Evolutionary conservation across 306 rosid genomes (phyloP).

Genomic region (Rosa multiflora): DNA sequence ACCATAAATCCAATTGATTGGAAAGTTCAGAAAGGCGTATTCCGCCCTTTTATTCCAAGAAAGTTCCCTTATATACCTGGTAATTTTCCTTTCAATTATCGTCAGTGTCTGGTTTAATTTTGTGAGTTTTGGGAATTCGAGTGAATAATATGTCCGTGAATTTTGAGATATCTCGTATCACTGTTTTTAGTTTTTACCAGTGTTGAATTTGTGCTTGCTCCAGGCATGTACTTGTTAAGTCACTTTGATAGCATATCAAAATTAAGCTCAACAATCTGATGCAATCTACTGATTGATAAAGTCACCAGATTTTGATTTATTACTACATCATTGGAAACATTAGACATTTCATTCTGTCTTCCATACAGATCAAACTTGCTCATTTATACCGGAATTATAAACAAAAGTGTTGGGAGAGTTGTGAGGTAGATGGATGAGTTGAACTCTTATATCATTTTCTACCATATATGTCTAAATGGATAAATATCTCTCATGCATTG

Average conservation of each 20-base stretch:
- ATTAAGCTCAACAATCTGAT: not conserved
- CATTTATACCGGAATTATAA: not conserved
- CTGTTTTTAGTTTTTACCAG: not conserved
- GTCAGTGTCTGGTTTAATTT: not conserved
- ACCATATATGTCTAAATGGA: not conserved
- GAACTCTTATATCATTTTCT: not conserved
- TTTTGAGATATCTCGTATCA: not conserved
- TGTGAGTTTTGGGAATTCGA: not conserved
- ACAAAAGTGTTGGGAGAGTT: not conserved
- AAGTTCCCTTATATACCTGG: conserved; percentile 72
- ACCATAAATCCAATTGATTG: conserved; percentile 74
- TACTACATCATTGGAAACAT: not conserved
- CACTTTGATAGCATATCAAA: not conserved
- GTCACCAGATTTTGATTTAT: not conserved
- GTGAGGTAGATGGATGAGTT: not conserved
- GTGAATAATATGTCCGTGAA: not conserved
- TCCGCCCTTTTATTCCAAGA: conserved; percentile 56
- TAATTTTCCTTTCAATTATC: conserved; percentile 25
- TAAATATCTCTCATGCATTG: not conserved
- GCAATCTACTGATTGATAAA: not conserved
- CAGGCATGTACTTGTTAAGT: not conserved
- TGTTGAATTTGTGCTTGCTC: not conserved
- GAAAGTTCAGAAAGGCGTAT: conserved; percentile 68
- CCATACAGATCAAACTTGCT: not conserved
- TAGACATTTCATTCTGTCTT: not conserved